Evolutionary conservation across 1,139 yeast species (phyloP), one percentile per base, ranked within the genome.

Genomic region (Debaryomycetaceae sp.): DNA sequence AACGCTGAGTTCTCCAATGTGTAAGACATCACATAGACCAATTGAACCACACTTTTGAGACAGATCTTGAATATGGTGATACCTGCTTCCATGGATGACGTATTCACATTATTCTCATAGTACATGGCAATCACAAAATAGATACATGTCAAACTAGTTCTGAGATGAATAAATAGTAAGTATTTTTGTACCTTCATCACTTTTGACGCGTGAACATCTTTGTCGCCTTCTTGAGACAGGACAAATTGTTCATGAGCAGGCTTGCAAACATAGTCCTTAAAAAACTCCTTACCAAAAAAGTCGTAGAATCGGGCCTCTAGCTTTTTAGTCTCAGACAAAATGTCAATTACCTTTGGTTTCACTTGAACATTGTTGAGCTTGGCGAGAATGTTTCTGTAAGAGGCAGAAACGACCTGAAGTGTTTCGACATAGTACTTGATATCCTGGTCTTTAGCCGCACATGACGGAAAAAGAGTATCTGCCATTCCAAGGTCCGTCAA

Each of bases 1-100:
- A 69, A 71, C 6, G 68, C 76, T 13, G 75, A 67, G 49, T 72
- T 69, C 45, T 74, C 79, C 44, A 73, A 62, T 6, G 67, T 76
- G 53, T 68, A 72, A 5, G 76, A 67, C 72, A 73, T 72, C 37
- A 74, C 71, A 51, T 70, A 74, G 17, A 72, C 72, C 49, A 73
- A 59, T 50, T 73, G 78, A 13, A 72, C 68, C 41, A 72, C 77
- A 52, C 72, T 64, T 46, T 70, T 69, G 43, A 69, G 63, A 52
- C 69, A 72, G 24, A 73, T 71, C 48, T 73, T 74, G 54, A 72
- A 74, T 9, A 74, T 57, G 48, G 72, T 78, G 20, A 72, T 67
- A 1, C 76, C 78, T 0, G 78, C 72, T 42, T 59, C 63, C 60
- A 70, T 66, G 2, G 73, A 64, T 2, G 68, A 62, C 0, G 63